Conservation (phyloP, 306 rosid genomes). For the Castanea crenata region DNA sequence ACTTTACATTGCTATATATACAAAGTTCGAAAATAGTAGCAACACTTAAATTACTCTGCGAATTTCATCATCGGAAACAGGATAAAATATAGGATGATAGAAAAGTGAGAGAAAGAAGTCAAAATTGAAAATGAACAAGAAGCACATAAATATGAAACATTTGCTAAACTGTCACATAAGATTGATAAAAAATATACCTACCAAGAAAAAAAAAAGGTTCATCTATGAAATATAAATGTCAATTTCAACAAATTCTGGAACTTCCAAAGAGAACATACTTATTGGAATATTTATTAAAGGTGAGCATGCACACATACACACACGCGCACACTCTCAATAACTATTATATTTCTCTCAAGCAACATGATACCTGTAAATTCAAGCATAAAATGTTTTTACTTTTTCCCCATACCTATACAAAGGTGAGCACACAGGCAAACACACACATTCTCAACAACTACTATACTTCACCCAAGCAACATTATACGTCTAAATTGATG, state of each 20-base stretch:
- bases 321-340: background rate
- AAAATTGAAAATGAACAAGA: background rate
- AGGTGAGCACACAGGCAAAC: background rate
- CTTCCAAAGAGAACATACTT: background rate
- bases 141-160: background rate
- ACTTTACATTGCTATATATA: slow-evolving; percentile 4
- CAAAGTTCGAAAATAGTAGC: slow-evolving; percentile 4
- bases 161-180: background rate
- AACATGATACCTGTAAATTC: slow-evolving; percentile 16
- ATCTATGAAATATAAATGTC: background rate
- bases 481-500: slow-evolving; percentile 15
- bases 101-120: background rate
- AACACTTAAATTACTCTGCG: background rate
- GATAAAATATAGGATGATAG: background rate
- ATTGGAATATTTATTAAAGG: background rate
- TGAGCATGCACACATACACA: background rate
- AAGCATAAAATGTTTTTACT: slow-evolving; percentile 14
- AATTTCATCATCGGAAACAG: background rate
- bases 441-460: background rate
- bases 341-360: background rate
- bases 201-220: background rate
- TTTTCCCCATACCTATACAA: slow-evolving; percentile 47
- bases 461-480: background rate
- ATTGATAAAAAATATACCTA: background rate
- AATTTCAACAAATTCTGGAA: background rate